A percentile compares a stretch with the other conserved stretches of the same genome.
Evolutionary conservation across 441 rosid species (phyloP).

Genomic region (Jatropha multifida): DNA sequence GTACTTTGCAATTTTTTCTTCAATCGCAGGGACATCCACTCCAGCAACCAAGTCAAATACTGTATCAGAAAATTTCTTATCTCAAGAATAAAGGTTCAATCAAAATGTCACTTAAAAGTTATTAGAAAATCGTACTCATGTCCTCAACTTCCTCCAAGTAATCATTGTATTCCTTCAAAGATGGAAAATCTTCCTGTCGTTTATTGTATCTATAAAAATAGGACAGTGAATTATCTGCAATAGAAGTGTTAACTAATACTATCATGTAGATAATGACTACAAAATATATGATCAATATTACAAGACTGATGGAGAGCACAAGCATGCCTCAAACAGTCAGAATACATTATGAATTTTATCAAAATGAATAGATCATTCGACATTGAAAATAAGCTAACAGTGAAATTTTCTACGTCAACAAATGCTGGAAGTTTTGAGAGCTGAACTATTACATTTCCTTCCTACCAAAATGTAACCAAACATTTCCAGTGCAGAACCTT

Average conservation of each 20-base stretch:
- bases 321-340: not conserved
- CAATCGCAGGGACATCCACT: slow-evolving; percentile 62
- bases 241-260: not conserved
- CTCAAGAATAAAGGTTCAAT: not conserved
- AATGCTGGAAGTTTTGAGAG: not conserved
- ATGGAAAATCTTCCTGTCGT: slow-evolving; percentile 82
- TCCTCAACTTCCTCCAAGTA: slow-evolving; percentile 96
- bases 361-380: not conserved
- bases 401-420: not conserved
- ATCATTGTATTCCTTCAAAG: slow-evolving; percentile 80
- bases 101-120: not conserved
- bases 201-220: slow-evolving; percentile 61
- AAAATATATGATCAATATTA: not conserved
- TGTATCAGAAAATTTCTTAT: slow-evolving; percentile 28
- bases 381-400: not conserved
- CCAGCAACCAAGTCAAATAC: slow-evolving; percentile 77
- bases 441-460: not conserved
- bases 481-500: not conserved
- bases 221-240: not conserved
- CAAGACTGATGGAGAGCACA: not conserved
- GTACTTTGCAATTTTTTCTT: slow-evolving; percentile 69
- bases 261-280: not conserved
- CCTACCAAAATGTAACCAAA: not conserved
- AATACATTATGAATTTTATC: not conserved
- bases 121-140: slow-evolving; percentile 55